A percentile compares a stretch with the other conserved stretches of the same genome.
phyloP scores from a whole-genome alignment of 1,139 yeast species.

The Geotrichum siamense region DNA sequence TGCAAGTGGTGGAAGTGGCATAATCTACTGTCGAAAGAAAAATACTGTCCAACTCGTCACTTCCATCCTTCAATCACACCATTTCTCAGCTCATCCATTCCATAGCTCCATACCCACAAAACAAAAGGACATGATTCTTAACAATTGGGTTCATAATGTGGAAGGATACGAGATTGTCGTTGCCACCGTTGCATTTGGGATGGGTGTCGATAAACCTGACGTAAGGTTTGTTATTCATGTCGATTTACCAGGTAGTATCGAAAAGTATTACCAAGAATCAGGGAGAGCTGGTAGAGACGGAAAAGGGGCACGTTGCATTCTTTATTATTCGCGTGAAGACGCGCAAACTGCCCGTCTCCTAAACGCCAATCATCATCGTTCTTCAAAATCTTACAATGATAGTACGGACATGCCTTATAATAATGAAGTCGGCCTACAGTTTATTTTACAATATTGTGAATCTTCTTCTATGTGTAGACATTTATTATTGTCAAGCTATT shows the following conservation, averaged over 20 bases:
- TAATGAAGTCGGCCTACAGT: slow-evolving; percentile 8
- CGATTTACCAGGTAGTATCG: slow-evolving; percentile 76
- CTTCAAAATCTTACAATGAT: not conserved
- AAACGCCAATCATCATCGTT: no score
- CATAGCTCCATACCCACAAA: slow-evolving; percentile 79
- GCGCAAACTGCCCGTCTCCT: slow-evolving; percentile 25
- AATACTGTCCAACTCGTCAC: slow-evolving; percentile 74
- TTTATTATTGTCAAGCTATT: slow-evolving; percentile 68
- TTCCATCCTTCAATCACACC: slow-evolving; percentile 45
- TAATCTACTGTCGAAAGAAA: slow-evolving; percentile 81
- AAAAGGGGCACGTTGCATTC: slow-evolving; percentile 62
- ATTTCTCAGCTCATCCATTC: slow-evolving; percentile 62
- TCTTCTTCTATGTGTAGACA: slow-evolving; percentile 75
- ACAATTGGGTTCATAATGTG: slow-evolving; percentile 49
- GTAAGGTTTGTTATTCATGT: slow-evolving; percentile 82
- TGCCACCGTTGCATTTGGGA: slow-evolving; percentile 92
- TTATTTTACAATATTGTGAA: slow-evolving; percentile 69
- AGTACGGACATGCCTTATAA: slow-evolving; percentile 1
- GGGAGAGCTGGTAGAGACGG: slow-evolving; percentile 97
- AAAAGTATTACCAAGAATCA: slow-evolving; percentile 89
- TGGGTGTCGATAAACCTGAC: slow-evolving; percentile 94
- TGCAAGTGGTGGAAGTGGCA: slow-evolving; percentile 45
- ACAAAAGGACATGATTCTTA: slow-evolving; percentile 56
- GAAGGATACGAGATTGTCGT: slow-evolving; percentile 29
- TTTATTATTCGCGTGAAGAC: slow-evolving; percentile 53